Evolutionary conservation across 2,329 filamentous ascomycete species (phyloP).

Genomic region (Lasiodiplodia gonubiensis): DNA sequence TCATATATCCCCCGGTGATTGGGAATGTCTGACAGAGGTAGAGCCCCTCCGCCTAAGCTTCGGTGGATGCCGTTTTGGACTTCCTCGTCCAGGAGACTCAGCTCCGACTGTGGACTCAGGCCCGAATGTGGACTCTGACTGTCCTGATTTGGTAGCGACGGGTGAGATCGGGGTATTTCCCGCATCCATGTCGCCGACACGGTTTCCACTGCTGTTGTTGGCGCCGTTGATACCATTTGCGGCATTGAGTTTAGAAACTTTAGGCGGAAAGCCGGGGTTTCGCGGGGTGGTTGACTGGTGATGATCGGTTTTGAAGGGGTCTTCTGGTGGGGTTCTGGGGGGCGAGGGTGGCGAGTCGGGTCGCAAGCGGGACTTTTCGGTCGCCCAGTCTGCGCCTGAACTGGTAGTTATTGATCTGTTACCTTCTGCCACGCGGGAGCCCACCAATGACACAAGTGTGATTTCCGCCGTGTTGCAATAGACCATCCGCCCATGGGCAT

Average conservation of each 20-base stretch:
- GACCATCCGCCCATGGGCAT: background rate
- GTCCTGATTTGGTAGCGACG: conserved; percentile 5
- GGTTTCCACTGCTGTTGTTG: conserved; percentile 7
- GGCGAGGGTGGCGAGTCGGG: conserved; percentile 26
- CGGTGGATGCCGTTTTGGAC: conserved; percentile 29
- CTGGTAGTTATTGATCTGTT: conserved; percentile 28
- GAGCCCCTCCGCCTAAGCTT: conserved; percentile 28
- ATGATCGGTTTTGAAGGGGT: conserved; percentile 1
- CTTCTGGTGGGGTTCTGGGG: conserved; percentile 22
- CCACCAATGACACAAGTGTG: conserved; percentile 2
- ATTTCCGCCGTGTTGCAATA: background rate
- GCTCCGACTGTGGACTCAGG: conserved; percentile 16
- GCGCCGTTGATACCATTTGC: background rate
- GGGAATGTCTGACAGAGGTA: conserved; percentile 17
- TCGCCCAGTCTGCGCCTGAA: conserved; percentile 23
- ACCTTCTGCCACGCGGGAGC: conserved; percentile 6
- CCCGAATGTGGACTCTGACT: conserved; percentile 9
- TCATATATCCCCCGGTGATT: conserved; percentile 25
- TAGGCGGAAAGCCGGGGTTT: conserved; percentile 8
- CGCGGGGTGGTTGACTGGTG: background rate
- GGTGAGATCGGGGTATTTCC: conserved; percentile 17
- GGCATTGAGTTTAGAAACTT: conserved; percentile 15
- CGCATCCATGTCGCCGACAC: background rate
- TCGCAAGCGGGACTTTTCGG: conserved; percentile 16
- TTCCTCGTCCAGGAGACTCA: conserved; percentile 28